A percentile compares a stretch with the other conserved stretches of the same genome.
phyloP scores from a whole-genome alignment of 1,284 basidiomycete species.

The Ceratobasidium sp. region DNA sequence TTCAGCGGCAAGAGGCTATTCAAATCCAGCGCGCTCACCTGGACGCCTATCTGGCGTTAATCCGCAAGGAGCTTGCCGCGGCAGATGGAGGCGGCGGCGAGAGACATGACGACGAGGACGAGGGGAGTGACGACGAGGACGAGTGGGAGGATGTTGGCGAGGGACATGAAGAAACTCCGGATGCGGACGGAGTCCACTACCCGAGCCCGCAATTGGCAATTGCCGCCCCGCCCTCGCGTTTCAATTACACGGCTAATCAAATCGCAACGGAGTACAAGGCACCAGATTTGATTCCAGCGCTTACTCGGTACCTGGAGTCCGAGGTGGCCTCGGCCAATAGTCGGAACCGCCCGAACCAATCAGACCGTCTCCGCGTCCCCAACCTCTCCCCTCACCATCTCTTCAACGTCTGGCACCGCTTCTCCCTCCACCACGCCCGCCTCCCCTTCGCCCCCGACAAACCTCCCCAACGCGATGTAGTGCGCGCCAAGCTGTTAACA shows the following conservation, averaged over 20 bases:
- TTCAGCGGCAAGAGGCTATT: conserved; percentile 32
- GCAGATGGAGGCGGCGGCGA: not conserved
- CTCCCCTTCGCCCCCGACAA: conserved; percentile 18
- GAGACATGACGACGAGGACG: not conserved
- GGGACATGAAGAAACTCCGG: not conserved
- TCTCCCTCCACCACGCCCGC: not conserved
- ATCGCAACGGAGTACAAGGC: not conserved
- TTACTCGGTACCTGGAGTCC: not conserved
- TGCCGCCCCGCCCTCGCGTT: not conserved
- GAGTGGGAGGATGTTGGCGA: not conserved
- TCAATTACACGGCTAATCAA: not conserved
- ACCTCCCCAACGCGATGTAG: conserved; percentile 8
- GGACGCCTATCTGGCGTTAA: not conserved
- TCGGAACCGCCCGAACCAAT: not conserved
- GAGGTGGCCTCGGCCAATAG: not conserved
- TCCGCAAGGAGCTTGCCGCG: not conserved
- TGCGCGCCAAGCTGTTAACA: not conserved
- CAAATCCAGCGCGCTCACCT: conserved; percentile 8
- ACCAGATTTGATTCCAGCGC: not conserved
- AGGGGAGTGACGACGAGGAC: not conserved
- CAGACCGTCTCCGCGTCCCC: not conserved
- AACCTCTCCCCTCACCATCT: not conserved
- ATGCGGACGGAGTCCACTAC: not conserved
- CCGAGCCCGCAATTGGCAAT: not conserved
- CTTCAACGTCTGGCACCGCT: conserved; percentile 11